Evolutionary conservation across 306 rosid species (phyloP), one percentile per base, ranked within the genome.

Genomic region (cucumber (Cucumis sativus)): DNA sequence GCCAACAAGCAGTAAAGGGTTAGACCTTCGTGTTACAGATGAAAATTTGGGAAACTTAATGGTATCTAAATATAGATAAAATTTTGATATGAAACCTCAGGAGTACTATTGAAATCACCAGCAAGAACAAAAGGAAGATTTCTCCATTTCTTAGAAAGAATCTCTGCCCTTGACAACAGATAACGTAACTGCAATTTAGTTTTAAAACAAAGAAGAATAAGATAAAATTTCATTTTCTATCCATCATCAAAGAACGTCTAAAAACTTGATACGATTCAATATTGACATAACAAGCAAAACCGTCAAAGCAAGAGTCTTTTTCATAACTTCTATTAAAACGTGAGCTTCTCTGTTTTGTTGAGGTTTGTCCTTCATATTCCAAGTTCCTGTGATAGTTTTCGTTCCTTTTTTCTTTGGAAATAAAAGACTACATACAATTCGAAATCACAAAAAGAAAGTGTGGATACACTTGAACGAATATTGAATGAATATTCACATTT

Each of bases 31-130:
- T 39, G 52, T 23, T 75, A n/a, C 51, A 69, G 23, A 69, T 56
- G 59, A 67, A 52, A 80, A 67, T 74, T 79, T 37, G 64, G 74
- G 58, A 41, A 52, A 40, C 59, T 20, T 54, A 78, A 55, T 68
- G 43, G 13, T 67, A 78, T 80, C 43, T 63, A 60, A 40, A 79
- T 72, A 41, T n/a, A 10, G 25, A 47, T 25, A 65, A 6, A 47
- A 70, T 47, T 21, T 64, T 11, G 58, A n/a, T 54, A 83, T 25
- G 78, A 77, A 81, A 94, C 96, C 97, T 88, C 87, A 82, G 97
- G 98, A 61, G 96, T 91, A 79, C 83, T 61, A 79, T 93, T 93
- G 79, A 91, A 93, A 85, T 91, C 97, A 76, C 98, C 94, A 74
- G 91, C 91, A 58, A 93, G 97, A 77, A 93, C 84, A 79, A 90